Percentiles rank a stretch among this genome's conserved stretches.
Conservation (phyloP, 257 asterid species). For the Nicotiana otophora region DNA sequence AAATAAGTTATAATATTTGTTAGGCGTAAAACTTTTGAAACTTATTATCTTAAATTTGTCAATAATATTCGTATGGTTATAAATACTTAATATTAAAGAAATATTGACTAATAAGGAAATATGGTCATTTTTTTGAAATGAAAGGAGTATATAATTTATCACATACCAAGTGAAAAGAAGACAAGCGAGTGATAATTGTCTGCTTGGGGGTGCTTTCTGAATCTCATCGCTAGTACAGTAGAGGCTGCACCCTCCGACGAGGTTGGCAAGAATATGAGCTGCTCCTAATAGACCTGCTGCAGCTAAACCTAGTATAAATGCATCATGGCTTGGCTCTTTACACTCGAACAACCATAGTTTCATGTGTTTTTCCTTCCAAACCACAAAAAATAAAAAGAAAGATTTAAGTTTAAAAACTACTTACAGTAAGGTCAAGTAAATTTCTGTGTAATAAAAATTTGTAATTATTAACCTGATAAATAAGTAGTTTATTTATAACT, state of each 20-base stretch:
- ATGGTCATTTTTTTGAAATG: no score
- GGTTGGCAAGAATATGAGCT: slow-evolving; percentile 65
- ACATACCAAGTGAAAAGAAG: slow-evolving; percentile 60
- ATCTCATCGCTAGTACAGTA: slow-evolving; percentile 34
- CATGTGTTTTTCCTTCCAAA: slow-evolving; percentile 59
- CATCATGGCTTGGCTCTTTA: slow-evolving; percentile 82
- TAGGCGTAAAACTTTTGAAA: no score
- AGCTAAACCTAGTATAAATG: slow-evolving; percentile 57
- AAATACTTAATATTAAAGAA: no score
- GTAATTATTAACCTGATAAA: no score
- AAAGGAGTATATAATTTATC: no score
- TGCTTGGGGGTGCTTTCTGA: slow-evolving; percentile 53
- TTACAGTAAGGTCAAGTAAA: no score
- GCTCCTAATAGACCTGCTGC: slow-evolving; percentile 57
- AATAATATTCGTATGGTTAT: no score
- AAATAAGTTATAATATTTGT: no score
- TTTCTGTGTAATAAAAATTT: no score
- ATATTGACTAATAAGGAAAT: no score
- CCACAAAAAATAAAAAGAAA: background rate
- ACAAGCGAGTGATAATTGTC: slow-evolving; percentile 52
- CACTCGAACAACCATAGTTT: slow-evolving; percentile 82
- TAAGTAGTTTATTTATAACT: no score
- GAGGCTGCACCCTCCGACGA: slow-evolving; percentile 59
- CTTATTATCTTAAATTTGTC: no score
- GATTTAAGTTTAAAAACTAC: background rate